These are phyloP conservation scores for Suhomyces bolitotheri DNA, from an alignment of 1,139 yeast genomes.

Conservation along the genomic window DNA sequence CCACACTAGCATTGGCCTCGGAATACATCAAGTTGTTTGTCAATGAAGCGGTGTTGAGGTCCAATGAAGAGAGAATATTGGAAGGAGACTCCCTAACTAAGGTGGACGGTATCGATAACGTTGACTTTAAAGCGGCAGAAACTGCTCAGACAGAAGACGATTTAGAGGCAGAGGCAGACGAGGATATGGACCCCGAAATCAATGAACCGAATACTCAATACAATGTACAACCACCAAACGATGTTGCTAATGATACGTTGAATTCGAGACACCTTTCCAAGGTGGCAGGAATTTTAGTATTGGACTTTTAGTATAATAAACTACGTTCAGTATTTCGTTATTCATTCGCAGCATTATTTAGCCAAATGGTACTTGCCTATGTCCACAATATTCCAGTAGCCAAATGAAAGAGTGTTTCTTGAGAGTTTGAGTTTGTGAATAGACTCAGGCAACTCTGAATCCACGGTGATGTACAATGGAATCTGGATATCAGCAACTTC, in stretches of 20 bases:
- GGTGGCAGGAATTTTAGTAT: constrained; percentile 54
- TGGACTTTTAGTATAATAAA: constrained; percentile 53
- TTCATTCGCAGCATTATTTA: background rate
- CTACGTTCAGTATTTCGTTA: too few relatives aligned
- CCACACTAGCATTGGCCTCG: constrained; percentile 50
- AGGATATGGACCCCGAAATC: constrained; percentile 18
- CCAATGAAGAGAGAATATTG: constrained; percentile 51
- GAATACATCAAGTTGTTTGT: constrained; percentile 63
- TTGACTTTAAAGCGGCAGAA: constrained; percentile 13
- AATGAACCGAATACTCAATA: constrained; percentile 23
- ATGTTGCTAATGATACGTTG: constrained; percentile 34
- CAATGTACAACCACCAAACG: constrained; percentile 18
- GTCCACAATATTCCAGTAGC: constrained; percentile 37
- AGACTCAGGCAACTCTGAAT: constrained; percentile 26
- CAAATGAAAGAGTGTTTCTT: constrained; percentile 26
- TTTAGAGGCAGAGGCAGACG: constrained; percentile 13
- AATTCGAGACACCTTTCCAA: constrained; percentile 55
- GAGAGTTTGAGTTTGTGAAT: constrained; percentile 21
- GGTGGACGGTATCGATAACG: constrained; percentile 38
- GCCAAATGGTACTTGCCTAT: constrained; percentile 16
- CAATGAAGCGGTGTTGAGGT: constrained; percentile 61
- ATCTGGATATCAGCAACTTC: constrained; percentile 17
- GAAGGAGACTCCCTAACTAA: constrained; percentile 31
- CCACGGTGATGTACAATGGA: constrained; percentile 34
- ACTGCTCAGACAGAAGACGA: constrained; percentile 6